Base-by-base conservation (phyloP, 1,284 basidiomycete genomes). In the Cronartium quercuum region DNA sequence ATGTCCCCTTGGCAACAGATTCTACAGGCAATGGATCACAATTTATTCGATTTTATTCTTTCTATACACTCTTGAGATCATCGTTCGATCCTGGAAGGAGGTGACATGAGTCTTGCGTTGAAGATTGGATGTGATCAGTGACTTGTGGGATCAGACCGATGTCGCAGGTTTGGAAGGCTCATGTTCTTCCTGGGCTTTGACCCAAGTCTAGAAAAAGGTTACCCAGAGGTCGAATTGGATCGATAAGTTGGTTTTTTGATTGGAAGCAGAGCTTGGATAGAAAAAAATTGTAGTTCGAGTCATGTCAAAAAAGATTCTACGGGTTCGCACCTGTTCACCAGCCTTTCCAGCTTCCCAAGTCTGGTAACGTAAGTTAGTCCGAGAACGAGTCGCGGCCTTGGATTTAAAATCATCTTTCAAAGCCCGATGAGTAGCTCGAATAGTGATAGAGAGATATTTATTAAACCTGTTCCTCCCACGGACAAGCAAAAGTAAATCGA, bases 301-400 rank as follows among this genome's bases (percentile, higher is more conserved):
- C n/a, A 51, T 51, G 13, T 12, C 44, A 51, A 51, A 51, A 51
- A n/a, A 51, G 12, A 12, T 51, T n/a, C 12, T 12, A 51, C 29
- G 41, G 57, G 41, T 55, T 42, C 41, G 47, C 4, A 71, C 68
- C 42, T 71, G 68, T 40, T 71, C 68, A 13, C 68, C 68, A 10
- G 68, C 61, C 64, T 71, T 71, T 18, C 68, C 68, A 21, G 60
- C 60, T 71, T 63, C 68, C 68, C 68, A 71, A 29, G 40, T 55
- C 62, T 71, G 68, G 42, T 63, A 71, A 51, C 68, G 60, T 13
- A 71, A 51, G 68, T 71, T 71, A 64, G 41, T 71, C 12, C 55
- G 44, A 18, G 60, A 34, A 13, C 68, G 55, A 12, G 57, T 58
- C 34, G 41, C 68, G 1, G 34, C n/a, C 64, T 71, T 71, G 7